Evolutionary conservation across 306 rosid genomes (phyloP).

Genomic region (Sindora glabra): DNA sequence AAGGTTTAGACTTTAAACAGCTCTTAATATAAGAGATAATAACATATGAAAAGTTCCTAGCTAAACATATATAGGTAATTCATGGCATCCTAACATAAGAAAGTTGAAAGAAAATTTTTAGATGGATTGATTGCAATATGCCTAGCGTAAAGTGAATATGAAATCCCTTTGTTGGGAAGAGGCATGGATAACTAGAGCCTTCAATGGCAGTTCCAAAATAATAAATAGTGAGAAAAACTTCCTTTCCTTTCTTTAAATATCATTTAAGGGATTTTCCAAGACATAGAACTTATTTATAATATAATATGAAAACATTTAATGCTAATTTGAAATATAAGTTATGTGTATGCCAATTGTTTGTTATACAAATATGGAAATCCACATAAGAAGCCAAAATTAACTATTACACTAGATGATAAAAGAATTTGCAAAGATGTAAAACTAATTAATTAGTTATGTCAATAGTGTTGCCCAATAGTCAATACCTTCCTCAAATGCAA

Average conservation of each 20-base stretch:
- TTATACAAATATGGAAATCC: neutral
- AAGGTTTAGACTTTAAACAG: neutral
- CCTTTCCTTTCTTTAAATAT: conserved; percentile 83
- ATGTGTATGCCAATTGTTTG: neutral
- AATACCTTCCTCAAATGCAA: neutral
- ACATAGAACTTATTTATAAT: conserved; percentile 52
- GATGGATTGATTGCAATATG: conserved; percentile 8
- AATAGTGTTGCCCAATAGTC: neutral
- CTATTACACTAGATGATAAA: neutral
- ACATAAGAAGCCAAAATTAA: neutral
- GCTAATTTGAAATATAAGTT: conserved; percentile 5
- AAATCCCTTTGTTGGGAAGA: conserved; percentile 64
- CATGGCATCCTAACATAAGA: conserved; percentile 1
- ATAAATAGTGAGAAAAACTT: conserved; percentile 81
- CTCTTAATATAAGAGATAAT: neutral
- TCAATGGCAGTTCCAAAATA: conserved; percentile 70
- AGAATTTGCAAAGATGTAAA: neutral
- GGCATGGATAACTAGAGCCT: conserved; percentile 61
- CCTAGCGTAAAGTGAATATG: conserved; percentile 79
- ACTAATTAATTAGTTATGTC: neutral
- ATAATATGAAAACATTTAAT: conserved; percentile 14
- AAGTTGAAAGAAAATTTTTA: no score
- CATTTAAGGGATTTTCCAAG: conserved; percentile 44
- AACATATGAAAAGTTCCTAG: neutral
- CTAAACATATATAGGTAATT: neutral